Evolutionary conservation across 257 asterid species (phyloP), one percentile per base, ranked within the genome.

Genomic region (Perilla frutescens): DNA sequence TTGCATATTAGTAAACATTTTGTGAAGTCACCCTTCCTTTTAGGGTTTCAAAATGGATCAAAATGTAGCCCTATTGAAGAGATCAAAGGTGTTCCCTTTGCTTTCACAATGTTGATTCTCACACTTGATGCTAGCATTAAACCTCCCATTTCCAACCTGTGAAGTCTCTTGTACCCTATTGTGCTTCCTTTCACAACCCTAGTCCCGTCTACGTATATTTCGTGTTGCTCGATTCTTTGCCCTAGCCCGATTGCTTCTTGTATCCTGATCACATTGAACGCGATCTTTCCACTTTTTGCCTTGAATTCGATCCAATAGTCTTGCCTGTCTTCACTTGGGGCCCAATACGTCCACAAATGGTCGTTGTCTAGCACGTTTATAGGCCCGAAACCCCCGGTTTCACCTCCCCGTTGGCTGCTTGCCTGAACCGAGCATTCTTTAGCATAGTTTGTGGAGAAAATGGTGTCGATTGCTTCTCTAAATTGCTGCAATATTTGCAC

Each of bases 191-290:
- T 72, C 0, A 78, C 96, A 71, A 91, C 76, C 71, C 32, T 76
- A 7, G 0, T 34, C 47, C 97, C 96, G 12, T 94, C 92, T 0
- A 57, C 87, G 40, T 82, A 90, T 15, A 94, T 71, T 20, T 82
- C 85, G 66, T 91, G 97, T 13, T 66, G 71, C 76, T 75, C 74
- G 10, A 94, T 62, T 81, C 97, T 79, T 70, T 94, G 98, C 5
- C 97, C 99, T 70, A 94, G 45, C 13, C 98, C 99, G 3, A 91
- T 85, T 1, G 98, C 98, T 77, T 94, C 99, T 83, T 94, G 99
- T 64, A 94, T 85, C 72, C 96, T 72, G 1, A 93, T 91, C 85
- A 93, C 97, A 5, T 93, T 93, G 80, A 93, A 93, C 59, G 29
- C 76, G 15, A 93, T 37, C 59, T 70, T 64, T 20, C 73, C 87